Conservation (phyloP, 2,329 filamentous ascomycete genomes). For the Septoria linicola region DNA sequence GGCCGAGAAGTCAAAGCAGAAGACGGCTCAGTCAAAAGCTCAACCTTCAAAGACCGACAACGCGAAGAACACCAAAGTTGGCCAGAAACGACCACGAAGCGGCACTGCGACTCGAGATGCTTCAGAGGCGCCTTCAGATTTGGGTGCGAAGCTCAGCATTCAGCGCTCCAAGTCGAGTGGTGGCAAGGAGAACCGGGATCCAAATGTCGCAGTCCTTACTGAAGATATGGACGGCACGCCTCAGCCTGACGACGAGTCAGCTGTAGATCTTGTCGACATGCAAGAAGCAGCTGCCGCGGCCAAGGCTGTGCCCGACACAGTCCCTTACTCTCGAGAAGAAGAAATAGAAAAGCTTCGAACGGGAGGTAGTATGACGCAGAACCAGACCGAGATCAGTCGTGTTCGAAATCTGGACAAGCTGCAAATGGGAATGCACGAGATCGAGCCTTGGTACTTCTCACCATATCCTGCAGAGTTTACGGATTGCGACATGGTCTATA, state of each 20-base stretch:
- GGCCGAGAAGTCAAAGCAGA: conserved; percentile 77
- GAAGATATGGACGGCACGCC: conserved; percentile 52
- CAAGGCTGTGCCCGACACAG: conserved; percentile 52
- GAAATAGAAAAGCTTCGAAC: conserved; percentile 96
- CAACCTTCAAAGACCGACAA: conserved; percentile 35
- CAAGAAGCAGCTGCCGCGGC: conserved; percentile 53
- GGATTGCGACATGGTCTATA: conserved; percentile 85
- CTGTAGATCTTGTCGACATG: conserved; percentile 53
- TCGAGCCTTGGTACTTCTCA: conserved; percentile 99
- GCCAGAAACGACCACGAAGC: conserved; percentile 47
- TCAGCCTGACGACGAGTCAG: conserved; percentile 53
- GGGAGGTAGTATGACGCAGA: conserved; percentile 97
- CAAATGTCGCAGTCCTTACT: conserved; percentile 45
- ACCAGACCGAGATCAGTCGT: conserved; percentile 91
- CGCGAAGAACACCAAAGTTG: conserved; percentile 45
- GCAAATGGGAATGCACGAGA: conserved; percentile 86
- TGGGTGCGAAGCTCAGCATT: conserved; percentile 54
- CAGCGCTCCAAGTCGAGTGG: conserved; percentile 51
- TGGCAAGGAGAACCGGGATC: conserved; percentile 60
- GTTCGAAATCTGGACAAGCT: conserved; percentile 93
- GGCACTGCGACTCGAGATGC: conserved; percentile 45
- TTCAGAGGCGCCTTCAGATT: conserved; percentile 43
- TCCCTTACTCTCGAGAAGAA: conserved; percentile 71
- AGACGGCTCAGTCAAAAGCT: conserved; percentile 42
- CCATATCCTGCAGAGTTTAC: conserved; percentile 90